phyloP scores from a whole-genome alignment of 345 rosid genomes.

The Populus davidiana region DNA sequence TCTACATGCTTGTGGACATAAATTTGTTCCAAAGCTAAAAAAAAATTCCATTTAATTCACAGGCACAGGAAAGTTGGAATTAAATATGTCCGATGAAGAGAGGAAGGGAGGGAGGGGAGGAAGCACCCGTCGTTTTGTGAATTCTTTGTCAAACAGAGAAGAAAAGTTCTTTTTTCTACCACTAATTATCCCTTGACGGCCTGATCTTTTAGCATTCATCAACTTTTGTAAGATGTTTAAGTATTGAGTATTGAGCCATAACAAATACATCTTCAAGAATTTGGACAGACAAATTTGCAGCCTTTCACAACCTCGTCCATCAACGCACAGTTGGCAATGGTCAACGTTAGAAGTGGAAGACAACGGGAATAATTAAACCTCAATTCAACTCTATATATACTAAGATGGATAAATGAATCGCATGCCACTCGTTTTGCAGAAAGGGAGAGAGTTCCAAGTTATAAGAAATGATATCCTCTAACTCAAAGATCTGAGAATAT shows the following conservation, averaged over 20 bases:
- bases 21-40: too few species aligned
- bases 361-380: neutral
- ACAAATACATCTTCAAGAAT: neutral
- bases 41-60: too few species aligned
- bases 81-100: neutral
- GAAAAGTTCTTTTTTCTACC: neutral
- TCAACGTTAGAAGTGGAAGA: neutral
- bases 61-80: too few species aligned
- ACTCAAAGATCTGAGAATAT: constrained; percentile 3
- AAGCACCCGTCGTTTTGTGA: neutral
- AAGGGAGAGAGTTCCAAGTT: neutral
- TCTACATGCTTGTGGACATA: neutral
- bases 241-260: neutral
- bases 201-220: neutral
- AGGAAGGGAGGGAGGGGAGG: neutral
- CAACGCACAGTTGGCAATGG: neutral
- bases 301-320: too few species aligned
- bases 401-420: neutral
- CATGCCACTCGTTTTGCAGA: neutral
- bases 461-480: neutral
- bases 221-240: neutral
- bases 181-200: neutral
- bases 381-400: neutral
- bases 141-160: neutral
- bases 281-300: neutral